Conservation (phyloP, 495 filamentous ascomycete genomes). For the Penicillium bialowiezense region DNA sequence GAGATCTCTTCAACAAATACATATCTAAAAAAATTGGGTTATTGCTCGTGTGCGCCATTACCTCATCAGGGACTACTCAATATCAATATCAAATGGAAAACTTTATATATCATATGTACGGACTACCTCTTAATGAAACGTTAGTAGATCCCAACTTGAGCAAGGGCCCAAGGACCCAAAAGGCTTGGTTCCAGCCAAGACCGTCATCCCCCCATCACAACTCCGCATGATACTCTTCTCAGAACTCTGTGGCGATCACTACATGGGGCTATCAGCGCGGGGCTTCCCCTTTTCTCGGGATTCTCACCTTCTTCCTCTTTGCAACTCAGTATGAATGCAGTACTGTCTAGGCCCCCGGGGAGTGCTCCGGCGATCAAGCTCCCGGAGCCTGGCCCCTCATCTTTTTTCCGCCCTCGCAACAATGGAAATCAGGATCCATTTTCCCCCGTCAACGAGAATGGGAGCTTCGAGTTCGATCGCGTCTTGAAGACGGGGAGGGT, state of each 20-base stretch:
- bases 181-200: conserved; percentile 10
- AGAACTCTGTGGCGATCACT: not conserved
- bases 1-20: too few relatives aligned
- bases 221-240: conserved; percentile 9
- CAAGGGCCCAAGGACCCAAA: conserved; percentile 1
- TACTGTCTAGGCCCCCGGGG: conserved; percentile 27
- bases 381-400: conserved; percentile 18
- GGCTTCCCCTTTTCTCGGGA: conserved; percentile 17
- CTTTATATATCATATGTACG: too few relatives aligned
- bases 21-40: too few relatives aligned
- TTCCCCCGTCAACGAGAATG: conserved; percentile 89
- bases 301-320: not conserved
- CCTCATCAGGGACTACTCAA: too few relatives aligned
- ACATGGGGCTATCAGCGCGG: conserved; percentile 11
- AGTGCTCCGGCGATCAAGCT: conserved; percentile 29
- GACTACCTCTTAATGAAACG: too few relatives aligned
- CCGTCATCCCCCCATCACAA: conserved; percentile 5
- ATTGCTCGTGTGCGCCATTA: too few relatives aligned
- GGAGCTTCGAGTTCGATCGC: conserved; percentile 90
- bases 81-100: too few relatives aligned
- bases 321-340: conserved; percentile 22
- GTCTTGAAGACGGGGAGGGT: conserved; percentile 86
- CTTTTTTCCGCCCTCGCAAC: conserved; percentile 25
- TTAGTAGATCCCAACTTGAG: conserved; percentile 5
- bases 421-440: conserved; percentile 61